These are phyloP conservation scores for Xylaria sp. DNA, from an alignment of 2,329 filamentous ascomycete species.

Conservation along the genomic window DNA sequence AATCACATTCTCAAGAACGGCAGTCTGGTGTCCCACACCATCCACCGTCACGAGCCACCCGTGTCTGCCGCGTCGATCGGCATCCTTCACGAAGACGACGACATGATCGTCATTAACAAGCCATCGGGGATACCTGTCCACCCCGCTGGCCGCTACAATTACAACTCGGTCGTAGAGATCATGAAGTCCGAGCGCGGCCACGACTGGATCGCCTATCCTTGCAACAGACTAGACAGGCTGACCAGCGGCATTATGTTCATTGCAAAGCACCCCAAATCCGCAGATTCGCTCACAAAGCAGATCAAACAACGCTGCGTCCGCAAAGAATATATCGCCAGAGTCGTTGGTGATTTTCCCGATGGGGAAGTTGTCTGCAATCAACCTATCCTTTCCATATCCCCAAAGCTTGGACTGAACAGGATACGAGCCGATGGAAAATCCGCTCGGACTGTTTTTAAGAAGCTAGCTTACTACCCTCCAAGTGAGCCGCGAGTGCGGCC, in stretches of 20 bases:
- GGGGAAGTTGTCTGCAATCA: constrained; percentile 91
- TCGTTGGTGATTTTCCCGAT: constrained; percentile 89
- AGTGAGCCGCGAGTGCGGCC: constrained; percentile 21
- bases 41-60: constrained; percentile 94
- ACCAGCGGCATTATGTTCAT: constrained; percentile 99
- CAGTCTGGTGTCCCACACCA: constrained; percentile 87
- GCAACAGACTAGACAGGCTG: constrained; percentile 90
- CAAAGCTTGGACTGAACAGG: constrained; percentile 90
- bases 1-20: constrained; percentile 82
- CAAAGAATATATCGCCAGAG: constrained; percentile 94
- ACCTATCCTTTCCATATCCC: constrained; percentile 91
- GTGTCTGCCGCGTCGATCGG: constrained; percentile 80
- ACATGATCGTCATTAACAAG: constrained; percentile 96
- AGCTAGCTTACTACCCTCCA: constrained; percentile 85
- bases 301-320: constrained; percentile 81
- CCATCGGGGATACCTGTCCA: constrained; percentile 94
- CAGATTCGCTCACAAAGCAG: constrained; percentile 76
- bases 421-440: constrained; percentile 93
- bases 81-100: constrained; percentile 88
- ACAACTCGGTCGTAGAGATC: constrained; percentile 93
- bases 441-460: constrained; percentile 88
- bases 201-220: constrained; percentile 67
- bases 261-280: constrained; percentile 81
- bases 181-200: constrained; percentile 75
- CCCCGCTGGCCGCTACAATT: constrained; percentile 92